A percentile compares a stretch with the other conserved stretches of the same genome.
phyloP scores from a whole-genome alignment of 2,329 filamentous ascomycete species.

The Beauveria sp. region DNA sequence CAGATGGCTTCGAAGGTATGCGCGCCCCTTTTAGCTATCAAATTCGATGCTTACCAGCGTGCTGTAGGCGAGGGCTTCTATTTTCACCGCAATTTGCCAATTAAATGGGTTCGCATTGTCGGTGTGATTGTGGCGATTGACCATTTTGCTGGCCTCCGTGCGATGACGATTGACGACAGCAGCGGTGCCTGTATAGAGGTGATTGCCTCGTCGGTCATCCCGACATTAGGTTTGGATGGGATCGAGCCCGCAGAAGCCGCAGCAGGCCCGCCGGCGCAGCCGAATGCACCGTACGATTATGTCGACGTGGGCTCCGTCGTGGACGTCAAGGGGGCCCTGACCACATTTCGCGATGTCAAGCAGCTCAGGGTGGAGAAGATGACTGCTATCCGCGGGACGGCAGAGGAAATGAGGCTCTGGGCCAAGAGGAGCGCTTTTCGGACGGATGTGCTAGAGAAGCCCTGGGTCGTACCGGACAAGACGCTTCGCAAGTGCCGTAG shows the following conservation, averaged over 20 bases:
- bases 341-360: slow-evolving; percentile 37
- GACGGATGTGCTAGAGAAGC: slow-evolving; percentile 38
- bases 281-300: slow-evolving; percentile 17
- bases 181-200: slow-evolving; percentile 51
- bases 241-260: background rate
- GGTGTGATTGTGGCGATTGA: slow-evolving; percentile 61
- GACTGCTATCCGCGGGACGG: slow-evolving; percentile 40
- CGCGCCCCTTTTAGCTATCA: slow-evolving; percentile 7
- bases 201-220: slow-evolving; percentile 11
- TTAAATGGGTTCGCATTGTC: slow-evolving; percentile 65
- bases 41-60: background rate
- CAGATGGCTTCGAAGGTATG: slow-evolving; percentile 46
- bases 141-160: slow-evolving; percentile 36
- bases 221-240: background rate
- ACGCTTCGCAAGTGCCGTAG: slow-evolving; percentile 43
- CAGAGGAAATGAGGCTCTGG: slow-evolving; percentile 53
- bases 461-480: slow-evolving; percentile 46
- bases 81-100: slow-evolving; percentile 66
- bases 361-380: slow-evolving; percentile 48
- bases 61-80: slow-evolving; percentile 39
- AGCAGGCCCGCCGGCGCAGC: background rate
- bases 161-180: slow-evolving; percentile 58
- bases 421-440: slow-evolving; percentile 44
- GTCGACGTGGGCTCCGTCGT: slow-evolving; percentile 47
- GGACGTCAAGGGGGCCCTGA: slow-evolving; percentile 48